Conservation (phyloP, 2,329 filamentous ascomycete species). For the Curvularia spicifera region DNA sequence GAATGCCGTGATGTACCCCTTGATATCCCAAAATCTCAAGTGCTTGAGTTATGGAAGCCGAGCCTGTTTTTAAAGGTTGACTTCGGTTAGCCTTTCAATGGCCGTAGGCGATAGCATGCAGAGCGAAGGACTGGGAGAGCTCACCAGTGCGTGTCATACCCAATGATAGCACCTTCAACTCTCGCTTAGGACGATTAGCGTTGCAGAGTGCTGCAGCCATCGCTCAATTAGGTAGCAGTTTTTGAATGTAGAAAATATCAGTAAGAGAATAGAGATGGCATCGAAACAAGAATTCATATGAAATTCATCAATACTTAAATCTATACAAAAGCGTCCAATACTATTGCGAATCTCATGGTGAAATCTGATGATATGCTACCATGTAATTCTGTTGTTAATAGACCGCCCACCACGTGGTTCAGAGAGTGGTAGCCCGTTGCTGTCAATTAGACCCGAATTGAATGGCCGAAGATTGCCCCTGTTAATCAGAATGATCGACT, state of each 20-base stretch:
- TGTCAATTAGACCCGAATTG: background rate
- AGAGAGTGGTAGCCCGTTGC: background rate
- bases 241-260: background rate
- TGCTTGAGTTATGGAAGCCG: conserved; percentile 12
- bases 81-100: background rate
- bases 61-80: conserved; percentile 3
- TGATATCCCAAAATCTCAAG: conserved; percentile 11
- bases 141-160: conserved; percentile 13
- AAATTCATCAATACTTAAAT: no score
- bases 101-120: background rate
- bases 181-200: conserved; percentile 5
- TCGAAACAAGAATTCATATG: background rate
- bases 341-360: background rate
- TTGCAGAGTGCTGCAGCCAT: conserved; percentile 2
- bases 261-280: background rate
- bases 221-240: background rate
- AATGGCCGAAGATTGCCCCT: no score
- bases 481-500: no score
- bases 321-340: background rate
- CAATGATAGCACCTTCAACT: conserved; percentile 10
- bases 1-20: conserved; percentile 12
- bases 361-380: background rate
- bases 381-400: background rate
- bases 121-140: background rate
- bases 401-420: conserved; percentile 10